Evolutionary conservation across 2,329 filamentous ascomycete species (phyloP).

Genomic region (Pseudopyrenochaeta lycopersici): DNA sequence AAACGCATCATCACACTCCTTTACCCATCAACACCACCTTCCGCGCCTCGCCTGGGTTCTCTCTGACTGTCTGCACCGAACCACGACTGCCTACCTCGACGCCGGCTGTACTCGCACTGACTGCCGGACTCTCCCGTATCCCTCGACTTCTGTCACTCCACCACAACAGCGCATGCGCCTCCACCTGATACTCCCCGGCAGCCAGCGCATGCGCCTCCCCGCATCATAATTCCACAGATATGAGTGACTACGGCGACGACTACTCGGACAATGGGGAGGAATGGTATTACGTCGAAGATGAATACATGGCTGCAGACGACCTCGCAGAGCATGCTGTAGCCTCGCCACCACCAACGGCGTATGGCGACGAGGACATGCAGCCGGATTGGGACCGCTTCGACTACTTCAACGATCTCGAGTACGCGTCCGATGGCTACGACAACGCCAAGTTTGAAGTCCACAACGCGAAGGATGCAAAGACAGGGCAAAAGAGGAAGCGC

Average conservation of each 20-base stretch:
- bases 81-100: neutral
- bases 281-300: slow-evolving; percentile 59
- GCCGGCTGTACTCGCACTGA: slow-evolving; percentile 1
- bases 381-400: slow-evolving; percentile 59
- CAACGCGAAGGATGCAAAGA: slow-evolving; percentile 26
- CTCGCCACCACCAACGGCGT: slow-evolving; percentile 50
- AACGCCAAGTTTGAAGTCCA: slow-evolving; percentile 47
- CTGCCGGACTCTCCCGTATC: neutral
- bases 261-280: slow-evolving; percentile 52
- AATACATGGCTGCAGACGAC: slow-evolving; percentile 55
- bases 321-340: slow-evolving; percentile 58
- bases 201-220: slow-evolving; percentile 12
- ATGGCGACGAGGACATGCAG: slow-evolving; percentile 40
- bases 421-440: slow-evolving; percentile 57
- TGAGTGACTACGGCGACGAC: slow-evolving; percentile 55
- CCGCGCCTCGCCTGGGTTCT: neutral
- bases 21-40: neutral
- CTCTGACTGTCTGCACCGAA: neutral
- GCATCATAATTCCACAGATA: slow-evolving; percentile 24
- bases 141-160: slow-evolving; percentile 1
- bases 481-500: slow-evolving; percentile 44
- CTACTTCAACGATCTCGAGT: slow-evolving; percentile 60
- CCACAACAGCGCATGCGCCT: slow-evolving; percentile 11
- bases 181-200: too few species aligned
- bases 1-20: neutral